phyloP scores from a whole-genome alignment of 805 yeast species.

The Cyberlindnera mycetangii region DNA sequence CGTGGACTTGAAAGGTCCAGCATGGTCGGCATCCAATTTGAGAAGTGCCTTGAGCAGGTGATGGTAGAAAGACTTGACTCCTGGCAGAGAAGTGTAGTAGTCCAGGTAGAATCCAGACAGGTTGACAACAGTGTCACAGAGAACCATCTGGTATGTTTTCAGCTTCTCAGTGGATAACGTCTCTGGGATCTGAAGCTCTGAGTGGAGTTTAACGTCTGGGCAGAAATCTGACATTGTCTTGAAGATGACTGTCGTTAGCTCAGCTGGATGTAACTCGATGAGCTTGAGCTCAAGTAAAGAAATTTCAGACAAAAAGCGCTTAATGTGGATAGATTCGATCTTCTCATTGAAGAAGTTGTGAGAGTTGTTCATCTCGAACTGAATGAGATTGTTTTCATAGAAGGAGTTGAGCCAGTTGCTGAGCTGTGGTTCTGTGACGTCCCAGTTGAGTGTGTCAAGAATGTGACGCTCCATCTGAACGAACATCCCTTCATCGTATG shows the following conservation, averaged over 20 bases:
- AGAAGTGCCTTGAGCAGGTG: conserved; percentile 13
- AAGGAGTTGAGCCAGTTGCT: conserved; percentile 44
- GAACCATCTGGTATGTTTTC: conserved; percentile 10
- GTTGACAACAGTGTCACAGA: conserved; percentile 13
- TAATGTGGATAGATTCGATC: conserved; percentile 42
- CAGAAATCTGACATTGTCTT: conserved; percentile 16
- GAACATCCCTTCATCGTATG: conserved; percentile 67
- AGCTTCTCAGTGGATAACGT: conserved; percentile 7
- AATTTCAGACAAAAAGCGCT: conserved; percentile 47
- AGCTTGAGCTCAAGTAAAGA: conserved; percentile 47
- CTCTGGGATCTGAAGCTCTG: conserved; percentile 18
- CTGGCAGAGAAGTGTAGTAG: conserved; percentile 15
- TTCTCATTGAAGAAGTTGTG: conserved; percentile 23
- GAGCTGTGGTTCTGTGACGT: conserved; percentile 60
- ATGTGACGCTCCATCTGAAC: conserved; percentile 87
- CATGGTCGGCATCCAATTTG: conserved; percentile 12
- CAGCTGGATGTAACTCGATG: conserved; percentile 35
- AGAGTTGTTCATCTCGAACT: conserved; percentile 32
- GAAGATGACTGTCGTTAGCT: conserved; percentile 24
- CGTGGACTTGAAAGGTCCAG: conserved; percentile 10
- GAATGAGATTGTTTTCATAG: conserved; percentile 42
- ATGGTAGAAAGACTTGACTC: conserved; percentile 20
- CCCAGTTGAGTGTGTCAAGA: conserved; percentile 69
- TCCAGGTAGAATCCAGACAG: conserved; percentile 13
- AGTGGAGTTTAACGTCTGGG: conserved; percentile 12